Base-by-base conservation (phyloP, 2,329 filamentous ascomycete species). In the Nemania sp. region DNA sequence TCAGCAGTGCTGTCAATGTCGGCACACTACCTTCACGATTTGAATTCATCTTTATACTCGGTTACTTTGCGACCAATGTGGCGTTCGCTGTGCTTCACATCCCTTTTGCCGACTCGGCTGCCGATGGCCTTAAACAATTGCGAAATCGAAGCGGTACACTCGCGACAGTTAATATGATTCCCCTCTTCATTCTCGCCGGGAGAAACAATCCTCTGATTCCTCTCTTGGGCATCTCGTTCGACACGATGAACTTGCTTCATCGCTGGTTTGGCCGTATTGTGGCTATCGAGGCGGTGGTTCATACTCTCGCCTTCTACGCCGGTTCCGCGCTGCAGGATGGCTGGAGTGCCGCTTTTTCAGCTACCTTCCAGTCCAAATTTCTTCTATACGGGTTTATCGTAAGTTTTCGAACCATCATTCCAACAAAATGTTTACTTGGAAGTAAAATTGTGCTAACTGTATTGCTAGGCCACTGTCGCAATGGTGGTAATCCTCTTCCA, bases 181-280 rank as follows among this genome's bases (percentile, higher is more conserved):
- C 89, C 1, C 75, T 92, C 3, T 88, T 91, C 72, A 70, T 91
- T 44, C 77, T 91, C 69, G 86, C 88, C 41, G 85, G 86, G 36
- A 80, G 89, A 63, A 92, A 91, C 75, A 92, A 92, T 72, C 88
- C 88, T 19, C 77, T 93, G 60, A 90, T 92, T 67, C 77, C 77
- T 56, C 75, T 88, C 61, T 78, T 90, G 48, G 84, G 84, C 57
- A 84, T 92, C 60, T 89, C 86, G 3, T 93, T 91, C 70, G 89
- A 93, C 70, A 90, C 87, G 1, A 91, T 89, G 78, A 93, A 92
- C 74, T 73, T 93, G 57, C 77, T 92, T 53, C 89, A 93, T 72
- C 82, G 89, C 57, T 92, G 89, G 89, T 81, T 91, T 59, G 89
- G 89, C 63, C 84, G 89, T 33, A 89, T 91, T 55, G 86, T 89